A percentile compares a stretch with the other conserved stretches of the same genome.
These are phyloP conservation scores for Alternaria hordeiaustralica DNA, from an alignment of 2,329 filamentous ascomycete genomes.

Conservation along the genomic window DNA sequence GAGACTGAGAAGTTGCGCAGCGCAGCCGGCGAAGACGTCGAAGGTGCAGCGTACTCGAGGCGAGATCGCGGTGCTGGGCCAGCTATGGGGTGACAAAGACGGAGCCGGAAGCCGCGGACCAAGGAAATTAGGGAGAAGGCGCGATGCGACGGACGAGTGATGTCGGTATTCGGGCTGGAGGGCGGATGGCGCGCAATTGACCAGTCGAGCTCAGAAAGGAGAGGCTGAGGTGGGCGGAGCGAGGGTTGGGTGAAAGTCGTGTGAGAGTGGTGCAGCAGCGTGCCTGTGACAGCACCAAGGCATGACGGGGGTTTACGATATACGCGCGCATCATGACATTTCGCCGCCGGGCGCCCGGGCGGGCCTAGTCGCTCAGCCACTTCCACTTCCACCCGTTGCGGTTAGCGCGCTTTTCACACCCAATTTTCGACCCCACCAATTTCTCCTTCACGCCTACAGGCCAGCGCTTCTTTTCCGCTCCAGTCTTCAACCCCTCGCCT, in stretches of 20 bases:
- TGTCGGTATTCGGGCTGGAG: background rate
- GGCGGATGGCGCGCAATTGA: background rate
- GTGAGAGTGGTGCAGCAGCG: constrained; percentile 39
- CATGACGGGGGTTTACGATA: constrained; percentile 1
- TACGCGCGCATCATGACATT: constrained; percentile 33
- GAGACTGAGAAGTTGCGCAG: background rate
- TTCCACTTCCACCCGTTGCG: background rate
- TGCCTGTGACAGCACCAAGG: constrained; percentile 19
- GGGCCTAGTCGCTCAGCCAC: background rate
- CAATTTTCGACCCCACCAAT: constrained; percentile 39
- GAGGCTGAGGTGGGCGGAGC: constrained; percentile 43
- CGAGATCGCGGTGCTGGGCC: constrained; percentile 10
- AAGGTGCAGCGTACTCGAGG: constrained; percentile 6
- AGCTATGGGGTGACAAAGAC: constrained; percentile 9
- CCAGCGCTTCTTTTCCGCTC: constrained; percentile 22
- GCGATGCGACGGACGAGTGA: constrained; percentile 12
- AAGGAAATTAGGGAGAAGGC: constrained; percentile 34
- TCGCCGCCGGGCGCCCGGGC: constrained; percentile 3
- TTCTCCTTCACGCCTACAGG: constrained; percentile 24
- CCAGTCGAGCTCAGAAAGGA: constrained; percentile 35
- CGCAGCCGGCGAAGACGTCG: background rate
- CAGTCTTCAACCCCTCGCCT: constrained; percentile 21
- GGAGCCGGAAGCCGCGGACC: constrained; percentile 37
- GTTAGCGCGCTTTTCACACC: constrained; percentile 15
- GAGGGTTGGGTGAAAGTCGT: constrained; percentile 26